Evolutionary conservation across 2,329 filamentous ascomycete species (phyloP).

Genomic region (Calonectria hawksworthii): DNA sequence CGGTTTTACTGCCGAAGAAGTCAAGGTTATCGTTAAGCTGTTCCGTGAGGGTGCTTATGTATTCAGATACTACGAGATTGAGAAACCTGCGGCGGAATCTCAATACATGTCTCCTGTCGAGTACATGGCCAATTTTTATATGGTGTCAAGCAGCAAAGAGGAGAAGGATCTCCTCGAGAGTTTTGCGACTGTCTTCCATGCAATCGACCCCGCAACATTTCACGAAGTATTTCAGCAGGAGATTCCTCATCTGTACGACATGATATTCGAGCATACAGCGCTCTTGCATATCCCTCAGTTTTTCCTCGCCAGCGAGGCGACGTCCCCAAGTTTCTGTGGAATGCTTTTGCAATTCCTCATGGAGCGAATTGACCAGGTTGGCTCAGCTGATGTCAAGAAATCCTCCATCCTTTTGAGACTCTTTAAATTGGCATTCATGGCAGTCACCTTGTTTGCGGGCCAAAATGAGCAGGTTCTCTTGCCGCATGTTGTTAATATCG

Average conservation of each 20-base stretch:
- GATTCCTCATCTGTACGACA: constrained; percentile 95
- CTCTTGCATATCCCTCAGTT: constrained; percentile 97
- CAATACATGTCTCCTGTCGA: constrained; percentile 87
- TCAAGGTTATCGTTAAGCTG: constrained; percentile 94
- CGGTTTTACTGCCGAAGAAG: constrained; percentile 97
- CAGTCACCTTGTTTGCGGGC: constrained; percentile 92
- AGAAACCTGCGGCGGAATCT: constrained; percentile 80
- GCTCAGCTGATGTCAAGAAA: constrained; percentile 90
- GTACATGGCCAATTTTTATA: constrained; percentile 94
- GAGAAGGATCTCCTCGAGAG: constrained; percentile 98
- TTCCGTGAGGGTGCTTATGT: constrained; percentile 97
- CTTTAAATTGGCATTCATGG: constrained; percentile 99
- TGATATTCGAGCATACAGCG: constrained; percentile 97
- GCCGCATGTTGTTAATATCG: constrained; percentile 96
- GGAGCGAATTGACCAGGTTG: constrained; percentile 95
- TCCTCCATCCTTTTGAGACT: constrained; percentile 92
- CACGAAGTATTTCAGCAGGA: constrained; percentile 98
- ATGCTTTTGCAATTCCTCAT: constrained; percentile 98
- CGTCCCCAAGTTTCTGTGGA: constrained; percentile 95
- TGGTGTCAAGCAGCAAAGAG: constrained; percentile 93
- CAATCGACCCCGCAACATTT: constrained; percentile 97
- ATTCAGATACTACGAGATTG: constrained; percentile 96
- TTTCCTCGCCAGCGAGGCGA: constrained; percentile 98
- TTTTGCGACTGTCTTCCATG: constrained; percentile 98
- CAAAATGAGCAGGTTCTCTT: constrained; percentile 97